These are phyloP conservation scores for Aspergillus olivimuriae DNA, from an alignment of 495 filamentous ascomycete genomes.

Conservation along the genomic window DNA sequence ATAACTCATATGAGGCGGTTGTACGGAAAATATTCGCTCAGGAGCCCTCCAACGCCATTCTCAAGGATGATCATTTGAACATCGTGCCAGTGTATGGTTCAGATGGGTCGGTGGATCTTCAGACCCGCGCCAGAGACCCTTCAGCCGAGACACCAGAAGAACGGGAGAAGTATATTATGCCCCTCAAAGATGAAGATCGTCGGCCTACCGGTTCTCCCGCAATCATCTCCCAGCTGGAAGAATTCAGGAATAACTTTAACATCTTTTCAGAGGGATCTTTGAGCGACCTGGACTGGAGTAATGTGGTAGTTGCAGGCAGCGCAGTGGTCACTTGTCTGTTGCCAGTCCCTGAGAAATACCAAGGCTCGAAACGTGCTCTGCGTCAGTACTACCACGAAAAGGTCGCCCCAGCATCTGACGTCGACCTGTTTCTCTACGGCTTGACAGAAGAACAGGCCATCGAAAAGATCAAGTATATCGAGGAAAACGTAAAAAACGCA, in stretches of 20 bases:
- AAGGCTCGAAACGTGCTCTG: conserved; percentile 51
- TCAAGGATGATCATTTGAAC: conserved; percentile 59
- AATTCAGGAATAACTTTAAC: conserved; percentile 70
- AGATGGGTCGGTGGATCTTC: conserved; percentile 46
- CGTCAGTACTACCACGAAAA: conserved; percentile 74
- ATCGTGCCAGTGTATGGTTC: conserved; percentile 62
- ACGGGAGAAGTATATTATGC: conserved; percentile 64
- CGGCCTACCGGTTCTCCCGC: conserved; percentile 55
- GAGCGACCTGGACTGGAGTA: conserved; percentile 65
- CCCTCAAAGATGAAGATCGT: conserved; percentile 52
- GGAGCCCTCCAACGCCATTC: conserved; percentile 48
- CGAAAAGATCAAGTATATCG: conserved; percentile 77
- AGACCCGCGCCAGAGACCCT: conserved; percentile 57
- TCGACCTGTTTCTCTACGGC: conserved; percentile 79
- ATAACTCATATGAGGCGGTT: conserved; percentile 59
- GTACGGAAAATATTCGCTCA: conserved; percentile 69
- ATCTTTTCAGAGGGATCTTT: conserved; percentile 66
- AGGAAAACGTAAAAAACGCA: conserved; percentile 58
- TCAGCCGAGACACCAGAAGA: conserved; percentile 51
- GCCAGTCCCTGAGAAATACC: conserved; percentile 61
- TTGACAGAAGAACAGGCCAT: conserved; percentile 64
- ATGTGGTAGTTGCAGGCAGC: conserved; percentile 71
- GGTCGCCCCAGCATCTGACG: conserved; percentile 74
- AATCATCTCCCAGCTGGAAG: conserved; percentile 53
- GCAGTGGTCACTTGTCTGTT: conserved; percentile 69